phyloP scores from a whole-genome alignment of 495 filamentous ascomycete species.

The Diplogelasinospora grovesii region DNA sequence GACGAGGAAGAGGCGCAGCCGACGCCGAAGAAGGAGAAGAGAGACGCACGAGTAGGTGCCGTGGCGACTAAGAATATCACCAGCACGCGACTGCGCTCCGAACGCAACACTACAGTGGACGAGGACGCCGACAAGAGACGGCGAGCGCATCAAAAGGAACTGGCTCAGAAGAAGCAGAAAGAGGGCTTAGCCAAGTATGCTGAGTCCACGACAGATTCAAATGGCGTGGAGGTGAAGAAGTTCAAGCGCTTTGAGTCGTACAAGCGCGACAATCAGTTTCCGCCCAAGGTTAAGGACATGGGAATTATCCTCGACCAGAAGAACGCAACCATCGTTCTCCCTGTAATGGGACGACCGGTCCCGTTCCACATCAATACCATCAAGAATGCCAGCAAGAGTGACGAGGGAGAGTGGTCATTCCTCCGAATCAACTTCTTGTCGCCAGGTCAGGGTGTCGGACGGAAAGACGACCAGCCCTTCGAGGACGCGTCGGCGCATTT shows the following conservation, averaged over 20 bases:
- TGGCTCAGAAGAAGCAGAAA: slow-evolving; percentile 79
- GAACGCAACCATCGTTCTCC: slow-evolving; percentile 82
- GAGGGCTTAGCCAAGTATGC: slow-evolving; percentile 79
- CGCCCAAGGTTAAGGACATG: slow-evolving; percentile 71
- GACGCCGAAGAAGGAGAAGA: slow-evolving; percentile 69
- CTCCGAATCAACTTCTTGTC: slow-evolving; percentile 96
- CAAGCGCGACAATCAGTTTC: slow-evolving; percentile 95
- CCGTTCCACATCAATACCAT: slow-evolving; percentile 99
- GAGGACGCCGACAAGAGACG: slow-evolving; percentile 85
- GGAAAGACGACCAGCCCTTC: slow-evolving; percentile 98
- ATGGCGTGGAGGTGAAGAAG: slow-evolving; percentile 88
- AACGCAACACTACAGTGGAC: slow-evolving; percentile 75
- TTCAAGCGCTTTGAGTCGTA: slow-evolving; percentile 99
- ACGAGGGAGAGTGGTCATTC: slow-evolving; percentile 89
- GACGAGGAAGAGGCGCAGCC: slow-evolving; percentile 70
- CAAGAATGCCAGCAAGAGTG: slow-evolving; percentile 93
- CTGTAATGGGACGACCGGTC: slow-evolving; percentile 95
- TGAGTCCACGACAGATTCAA: slow-evolving; percentile 70
- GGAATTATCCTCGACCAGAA: slow-evolving; percentile 85
- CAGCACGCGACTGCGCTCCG: slow-evolving; percentile 86
- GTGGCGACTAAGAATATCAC: slow-evolving; percentile 88
- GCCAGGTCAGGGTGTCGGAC: slow-evolving; percentile 92
- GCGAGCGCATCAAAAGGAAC: slow-evolving; percentile 86
- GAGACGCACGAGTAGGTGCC: slow-evolving; percentile 72
- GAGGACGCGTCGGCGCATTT: slow-evolving; percentile 96